Percentiles rank a stretch among this genome's conserved stretches.
phyloP scores from a whole-genome alignment of 192 early-diverging fungal species.

The Funneliformis mosseae region DNA sequence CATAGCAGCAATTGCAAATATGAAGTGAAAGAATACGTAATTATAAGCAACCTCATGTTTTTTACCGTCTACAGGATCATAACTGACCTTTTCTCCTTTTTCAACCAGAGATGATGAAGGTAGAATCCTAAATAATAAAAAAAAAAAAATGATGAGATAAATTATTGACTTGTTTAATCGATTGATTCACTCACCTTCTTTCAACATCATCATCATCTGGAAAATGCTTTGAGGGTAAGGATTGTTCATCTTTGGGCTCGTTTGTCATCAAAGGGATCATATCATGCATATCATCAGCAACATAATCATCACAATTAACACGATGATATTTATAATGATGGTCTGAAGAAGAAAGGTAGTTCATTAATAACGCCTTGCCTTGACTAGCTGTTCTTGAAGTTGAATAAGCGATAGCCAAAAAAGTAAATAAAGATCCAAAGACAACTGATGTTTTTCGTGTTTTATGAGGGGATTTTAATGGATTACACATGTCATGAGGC shows the following conservation, averaged over 20 bases:
- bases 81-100: conserved; percentile 42
- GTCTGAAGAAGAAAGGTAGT: conserved; percentile 40
- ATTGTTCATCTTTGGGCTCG: conserved; percentile 31
- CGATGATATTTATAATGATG: background rate
- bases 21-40: conserved; percentile 93
- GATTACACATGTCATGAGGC: conserved; percentile 74
- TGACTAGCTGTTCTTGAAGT: conserved; percentile 89
- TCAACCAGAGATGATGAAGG: conserved; percentile 74
- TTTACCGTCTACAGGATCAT: conserved; percentile 75
- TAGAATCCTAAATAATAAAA: conserved; percentile 49
- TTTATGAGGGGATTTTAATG: conserved; percentile 67
- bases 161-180: background rate
- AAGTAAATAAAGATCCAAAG: conserved; percentile 90
- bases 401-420: conserved; percentile 90
- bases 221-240: conserved; percentile 36
- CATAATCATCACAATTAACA: background rate
- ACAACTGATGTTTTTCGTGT: conserved; percentile 82
- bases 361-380: conserved; percentile 66
- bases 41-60: conserved; percentile 78
- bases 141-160: background rate
- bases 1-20: conserved; percentile 90
- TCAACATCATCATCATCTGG: conserved; percentile 51
- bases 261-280: conserved; percentile 50
- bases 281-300: background rate
- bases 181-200: conserved; percentile 32